These are phyloP conservation scores for Boletus smithii DNA, from an alignment of 1,284 basidiomycete species.

Conservation along the genomic window DNA sequence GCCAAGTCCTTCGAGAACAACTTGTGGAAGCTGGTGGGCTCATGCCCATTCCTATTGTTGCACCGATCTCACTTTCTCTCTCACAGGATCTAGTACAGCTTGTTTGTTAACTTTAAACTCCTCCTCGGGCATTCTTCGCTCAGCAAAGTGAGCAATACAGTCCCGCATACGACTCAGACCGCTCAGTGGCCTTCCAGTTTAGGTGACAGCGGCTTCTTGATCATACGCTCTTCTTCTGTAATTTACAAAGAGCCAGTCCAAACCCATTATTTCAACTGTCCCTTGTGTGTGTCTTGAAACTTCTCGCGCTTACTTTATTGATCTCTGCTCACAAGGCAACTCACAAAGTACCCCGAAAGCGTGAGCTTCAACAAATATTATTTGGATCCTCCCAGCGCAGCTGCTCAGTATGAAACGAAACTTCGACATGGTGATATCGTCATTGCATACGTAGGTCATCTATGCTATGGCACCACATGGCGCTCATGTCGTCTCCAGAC, in stretches of 20 bases:
- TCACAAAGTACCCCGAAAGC: constrained; percentile 61
- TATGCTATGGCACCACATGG: background rate
- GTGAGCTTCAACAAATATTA: constrained; percentile 43
- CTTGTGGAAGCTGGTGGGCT: constrained; percentile 68
- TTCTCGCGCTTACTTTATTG: constrained; percentile 1
- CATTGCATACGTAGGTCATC: constrained; percentile 58
- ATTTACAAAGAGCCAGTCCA: constrained; percentile 63
- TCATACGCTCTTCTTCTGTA: constrained; percentile 69
- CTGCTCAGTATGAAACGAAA: constrained; percentile 60
- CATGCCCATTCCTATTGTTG: background rate
- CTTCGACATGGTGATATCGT: constrained; percentile 73
- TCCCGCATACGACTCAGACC: background rate
- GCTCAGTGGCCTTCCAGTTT: constrained; percentile 45
- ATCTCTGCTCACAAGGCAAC: constrained; percentile 47
- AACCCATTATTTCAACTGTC: constrained; percentile 83
- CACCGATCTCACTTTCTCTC: background rate
- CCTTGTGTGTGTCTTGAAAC: constrained; percentile 32
- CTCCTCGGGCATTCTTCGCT: constrained; percentile 68
- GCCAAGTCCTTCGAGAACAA: constrained; percentile 67
- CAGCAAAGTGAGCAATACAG: constrained; percentile 66
- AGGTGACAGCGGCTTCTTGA: constrained; percentile 82
- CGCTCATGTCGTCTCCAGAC: constrained; percentile 49
- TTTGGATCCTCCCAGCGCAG: constrained; percentile 63
- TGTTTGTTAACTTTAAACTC: constrained; percentile 78
- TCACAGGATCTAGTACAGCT: constrained; percentile 80